These are phyloP conservation scores for Microcos paniculata DNA, from an alignment of 345 rosid genomes.

Conservation along the genomic window DNA sequence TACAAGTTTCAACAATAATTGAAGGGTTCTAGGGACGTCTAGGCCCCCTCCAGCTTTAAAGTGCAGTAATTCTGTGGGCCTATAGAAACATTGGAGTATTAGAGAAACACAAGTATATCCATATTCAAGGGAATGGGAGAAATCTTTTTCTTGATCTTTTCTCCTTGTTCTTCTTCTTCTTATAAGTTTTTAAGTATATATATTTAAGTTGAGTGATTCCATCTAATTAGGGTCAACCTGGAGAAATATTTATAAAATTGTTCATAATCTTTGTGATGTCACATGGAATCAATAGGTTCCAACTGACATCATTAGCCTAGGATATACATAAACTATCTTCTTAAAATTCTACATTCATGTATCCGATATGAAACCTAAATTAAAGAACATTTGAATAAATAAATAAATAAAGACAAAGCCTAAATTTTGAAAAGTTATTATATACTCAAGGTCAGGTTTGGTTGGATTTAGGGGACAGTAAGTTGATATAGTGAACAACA, in stretches of 20 bases:
- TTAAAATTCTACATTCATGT: not conserved
- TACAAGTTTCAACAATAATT: conserved; percentile 13
- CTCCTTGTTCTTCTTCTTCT: not conserved
- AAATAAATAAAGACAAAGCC: not conserved
- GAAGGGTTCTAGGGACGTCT: not conserved
- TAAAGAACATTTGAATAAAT: not conserved
- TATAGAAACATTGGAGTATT: not conserved
- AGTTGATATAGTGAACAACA: too few relatives aligned
- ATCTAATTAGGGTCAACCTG: too few relatives aligned
- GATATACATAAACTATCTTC: not conserved
- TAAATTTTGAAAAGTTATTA: not conserved
- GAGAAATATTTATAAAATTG: not conserved
- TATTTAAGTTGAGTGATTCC: too few relatives aligned
- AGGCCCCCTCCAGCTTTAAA: not conserved
- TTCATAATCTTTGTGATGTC: not conserved
- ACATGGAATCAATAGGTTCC: not conserved
- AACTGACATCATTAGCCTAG: not conserved
- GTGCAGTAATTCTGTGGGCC: not conserved
- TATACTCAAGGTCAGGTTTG: too few relatives aligned
- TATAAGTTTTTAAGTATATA: too few relatives aligned
- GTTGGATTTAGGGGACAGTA: too few relatives aligned
- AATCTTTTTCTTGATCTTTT: not conserved
- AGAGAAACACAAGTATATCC: not conserved
- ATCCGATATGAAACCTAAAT: not conserved
- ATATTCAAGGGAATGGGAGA: not conserved